These are phyloP conservation scores for Camelina hispida DNA, from an alignment of 345 rosid species.

Conservation along the genomic window DNA sequence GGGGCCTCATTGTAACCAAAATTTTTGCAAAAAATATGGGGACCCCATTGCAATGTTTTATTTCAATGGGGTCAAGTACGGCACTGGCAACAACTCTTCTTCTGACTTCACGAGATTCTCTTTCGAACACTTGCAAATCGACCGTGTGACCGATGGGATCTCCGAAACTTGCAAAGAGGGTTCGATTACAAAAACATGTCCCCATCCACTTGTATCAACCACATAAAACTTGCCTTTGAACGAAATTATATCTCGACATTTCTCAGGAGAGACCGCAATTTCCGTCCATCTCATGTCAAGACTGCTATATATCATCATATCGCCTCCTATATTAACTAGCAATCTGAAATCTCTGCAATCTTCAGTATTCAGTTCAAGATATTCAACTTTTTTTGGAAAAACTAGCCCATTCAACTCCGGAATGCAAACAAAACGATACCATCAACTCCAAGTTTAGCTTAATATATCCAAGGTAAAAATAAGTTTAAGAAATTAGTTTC, in stretches of 20 bases:
- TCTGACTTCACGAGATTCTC: not conserved
- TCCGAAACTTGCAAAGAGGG: not conserved
- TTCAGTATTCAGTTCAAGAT: not conserved
- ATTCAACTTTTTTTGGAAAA: too few relatives aligned
- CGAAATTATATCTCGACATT: not conserved
- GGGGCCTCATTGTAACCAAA: too few relatives aligned
- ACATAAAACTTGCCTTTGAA: constrained; percentile 20
- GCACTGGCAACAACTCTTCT: too few relatives aligned
- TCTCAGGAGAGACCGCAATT: not conserved
- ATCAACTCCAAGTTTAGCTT: too few relatives aligned
- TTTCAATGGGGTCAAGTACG: too few relatives aligned
- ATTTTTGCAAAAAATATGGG: too few relatives aligned
- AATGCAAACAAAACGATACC: too few relatives aligned
- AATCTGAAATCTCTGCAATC: not conserved
- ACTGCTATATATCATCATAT: not conserved
- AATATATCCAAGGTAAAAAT: too few relatives aligned
- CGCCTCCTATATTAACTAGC: too few relatives aligned
- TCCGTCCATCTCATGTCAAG: not conserved
- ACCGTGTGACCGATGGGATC: not conserved
- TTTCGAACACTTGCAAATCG: not conserved
- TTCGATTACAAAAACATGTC: not conserved
- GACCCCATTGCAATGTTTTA: too few relatives aligned
- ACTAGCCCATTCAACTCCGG: too few relatives aligned
- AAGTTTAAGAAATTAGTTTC: too few relatives aligned
- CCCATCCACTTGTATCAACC: constrained; percentile 20